A percentile compares a stretch with the other conserved stretches of the same genome.
These are phyloP conservation scores for Chlorella variabilis DNA, from an alignment of 163 green algal species.

Conservation along the genomic window DNA sequence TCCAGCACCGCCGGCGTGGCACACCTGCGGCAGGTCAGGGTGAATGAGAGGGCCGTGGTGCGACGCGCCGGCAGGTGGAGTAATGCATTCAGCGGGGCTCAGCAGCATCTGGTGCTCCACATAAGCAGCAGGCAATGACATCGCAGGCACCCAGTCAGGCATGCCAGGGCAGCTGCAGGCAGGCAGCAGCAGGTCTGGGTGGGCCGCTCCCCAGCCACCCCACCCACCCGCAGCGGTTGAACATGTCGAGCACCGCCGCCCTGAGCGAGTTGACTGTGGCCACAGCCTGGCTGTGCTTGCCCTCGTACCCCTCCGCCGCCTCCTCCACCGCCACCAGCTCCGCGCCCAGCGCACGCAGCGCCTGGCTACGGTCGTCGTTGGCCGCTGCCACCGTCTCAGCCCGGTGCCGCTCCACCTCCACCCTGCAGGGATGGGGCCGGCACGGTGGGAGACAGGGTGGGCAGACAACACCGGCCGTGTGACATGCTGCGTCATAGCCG, in stretches of 20 bases:
- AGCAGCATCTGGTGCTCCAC: no score
- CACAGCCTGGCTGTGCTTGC: conserved; percentile 61
- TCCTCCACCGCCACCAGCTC: conserved; percentile 59
- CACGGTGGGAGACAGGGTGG: no score
- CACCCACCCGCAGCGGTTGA: conserved; percentile 48
- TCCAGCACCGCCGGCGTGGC: conserved; percentile 74
- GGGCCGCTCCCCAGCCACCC: no score
- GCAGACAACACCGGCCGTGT: no score
- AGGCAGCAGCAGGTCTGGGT: no score
- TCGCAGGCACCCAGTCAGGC: no score
- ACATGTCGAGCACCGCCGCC: conserved; percentile 61
- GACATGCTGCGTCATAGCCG: no score
- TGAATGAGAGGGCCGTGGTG: no score
- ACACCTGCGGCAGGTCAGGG: conserved; percentile 55
- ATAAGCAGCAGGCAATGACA: no score
- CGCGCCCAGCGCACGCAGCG: conserved; percentile 48
- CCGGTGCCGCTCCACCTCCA: conserved; percentile 11
- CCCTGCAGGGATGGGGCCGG: neutral
- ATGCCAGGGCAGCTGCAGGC: no score
- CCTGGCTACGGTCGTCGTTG: neutral
- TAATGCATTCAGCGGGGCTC: neutral
- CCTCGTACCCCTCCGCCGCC: conserved; percentile 72
- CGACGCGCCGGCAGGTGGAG: no score
- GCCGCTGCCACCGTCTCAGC: conserved; percentile 9
- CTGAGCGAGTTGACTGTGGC: conserved; percentile 54